These are phyloP conservation scores for Eucalyptus urophylla DNA, from an alignment of 345 rosid genomes.

Conservation along the genomic window DNA sequence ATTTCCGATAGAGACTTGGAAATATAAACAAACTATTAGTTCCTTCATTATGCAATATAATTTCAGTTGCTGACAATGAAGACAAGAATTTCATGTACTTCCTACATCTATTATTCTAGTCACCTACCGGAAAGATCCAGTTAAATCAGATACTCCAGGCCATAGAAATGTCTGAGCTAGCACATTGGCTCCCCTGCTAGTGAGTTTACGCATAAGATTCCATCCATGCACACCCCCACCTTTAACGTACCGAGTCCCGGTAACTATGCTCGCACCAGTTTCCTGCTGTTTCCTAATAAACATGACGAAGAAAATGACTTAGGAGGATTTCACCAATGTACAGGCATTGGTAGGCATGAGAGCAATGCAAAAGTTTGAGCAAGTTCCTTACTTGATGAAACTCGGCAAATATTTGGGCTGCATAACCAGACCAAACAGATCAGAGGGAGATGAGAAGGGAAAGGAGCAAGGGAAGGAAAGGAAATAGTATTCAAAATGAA, in stretches of 20 bases:
- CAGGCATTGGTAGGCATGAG: background rate
- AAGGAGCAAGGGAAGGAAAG: background rate
- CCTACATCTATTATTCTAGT: background rate
- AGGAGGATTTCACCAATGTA: background rate
- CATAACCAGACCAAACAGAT: slow-evolving; percentile 10
- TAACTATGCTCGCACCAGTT: slow-evolving; percentile 87
- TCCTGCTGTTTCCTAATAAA: slow-evolving; percentile 70
- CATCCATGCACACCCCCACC: slow-evolving; percentile 97
- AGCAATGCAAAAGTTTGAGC: background rate
- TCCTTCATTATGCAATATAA: background rate
- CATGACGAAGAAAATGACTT: background rate
- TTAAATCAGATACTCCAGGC: slow-evolving; percentile 97
- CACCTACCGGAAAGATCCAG: slow-evolving; percentile 86
- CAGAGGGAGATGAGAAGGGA: background rate
- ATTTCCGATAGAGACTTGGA: slow-evolving; percentile 71
- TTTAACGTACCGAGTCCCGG: slow-evolving; percentile 83
- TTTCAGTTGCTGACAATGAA: background rate
- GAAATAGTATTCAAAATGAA: background rate
- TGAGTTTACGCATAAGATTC: slow-evolving; percentile 95
- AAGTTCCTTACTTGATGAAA: slow-evolving; percentile 71
- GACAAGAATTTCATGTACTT: background rate
- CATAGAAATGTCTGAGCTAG: slow-evolving; percentile 91
- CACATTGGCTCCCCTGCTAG: slow-evolving; percentile 97
- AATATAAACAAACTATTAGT: background rate
- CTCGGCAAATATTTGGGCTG: slow-evolving; percentile 95